phyloP scores from a whole-genome alignment of 2,329 filamentous ascomycete species.

The Aspergillus ruber region DNA sequence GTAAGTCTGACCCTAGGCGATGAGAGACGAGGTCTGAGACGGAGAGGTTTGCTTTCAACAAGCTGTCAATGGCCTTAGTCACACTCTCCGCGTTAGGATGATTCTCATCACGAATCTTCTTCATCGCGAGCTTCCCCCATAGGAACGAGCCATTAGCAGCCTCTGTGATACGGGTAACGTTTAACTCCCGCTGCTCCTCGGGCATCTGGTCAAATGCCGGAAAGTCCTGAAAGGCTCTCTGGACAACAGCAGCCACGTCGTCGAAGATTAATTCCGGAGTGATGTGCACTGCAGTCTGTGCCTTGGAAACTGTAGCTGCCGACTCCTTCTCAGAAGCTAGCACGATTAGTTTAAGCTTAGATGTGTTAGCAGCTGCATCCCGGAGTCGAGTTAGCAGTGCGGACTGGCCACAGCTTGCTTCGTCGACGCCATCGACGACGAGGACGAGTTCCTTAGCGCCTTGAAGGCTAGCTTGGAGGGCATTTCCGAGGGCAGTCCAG shows the following conservation, averaged over 20 bases:
- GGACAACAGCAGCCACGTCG: slow-evolving; percentile 29
- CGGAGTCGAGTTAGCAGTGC: slow-evolving; percentile 23
- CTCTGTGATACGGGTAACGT: slow-evolving; percentile 26
- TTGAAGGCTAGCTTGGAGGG: slow-evolving; percentile 20
- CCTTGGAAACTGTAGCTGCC: background rate
- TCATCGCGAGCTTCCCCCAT: slow-evolving; percentile 33
- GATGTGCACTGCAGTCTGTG: slow-evolving; percentile 18
- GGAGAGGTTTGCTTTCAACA: slow-evolving; percentile 18
- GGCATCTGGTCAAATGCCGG: slow-evolving; percentile 19
- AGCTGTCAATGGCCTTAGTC: slow-evolving; percentile 21
- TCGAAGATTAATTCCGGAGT: slow-evolving; percentile 30
- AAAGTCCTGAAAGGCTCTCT: slow-evolving; percentile 18
- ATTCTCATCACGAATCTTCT: slow-evolving; percentile 23
- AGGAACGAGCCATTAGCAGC: slow-evolving; percentile 34
- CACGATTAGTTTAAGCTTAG: slow-evolving; percentile 24
- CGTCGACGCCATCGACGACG: slow-evolving; percentile 35
- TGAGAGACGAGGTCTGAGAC: slow-evolving; percentile 27
- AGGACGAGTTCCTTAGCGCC: slow-evolving; percentile 31
- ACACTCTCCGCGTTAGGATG: slow-evolving; percentile 15
- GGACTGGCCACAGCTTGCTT: slow-evolving; percentile 24
- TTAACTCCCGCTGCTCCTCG: slow-evolving; percentile 27
- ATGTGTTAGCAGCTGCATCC: slow-evolving; percentile 13
- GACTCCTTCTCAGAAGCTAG: slow-evolving; percentile 21
- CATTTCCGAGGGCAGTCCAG: slow-evolving; percentile 28
- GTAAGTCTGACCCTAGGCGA: slow-evolving; percentile 19